phyloP scores from a whole-genome alignment of 176 grass and related monocot species.

The Typha latifolia region DNA sequence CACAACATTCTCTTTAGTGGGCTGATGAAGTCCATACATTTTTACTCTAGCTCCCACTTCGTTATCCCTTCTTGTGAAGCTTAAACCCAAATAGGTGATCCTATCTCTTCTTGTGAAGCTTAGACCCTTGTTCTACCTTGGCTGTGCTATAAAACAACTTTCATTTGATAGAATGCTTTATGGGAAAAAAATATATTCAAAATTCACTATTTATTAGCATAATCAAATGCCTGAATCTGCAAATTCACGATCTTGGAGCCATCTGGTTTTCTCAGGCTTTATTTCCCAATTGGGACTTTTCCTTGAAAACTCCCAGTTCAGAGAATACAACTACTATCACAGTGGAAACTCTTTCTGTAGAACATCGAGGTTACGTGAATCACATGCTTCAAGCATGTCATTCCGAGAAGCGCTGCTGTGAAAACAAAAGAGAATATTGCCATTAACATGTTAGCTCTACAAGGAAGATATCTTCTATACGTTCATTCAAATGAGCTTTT shows the following conservation, averaged over 20 bases:
- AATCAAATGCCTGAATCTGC: background rate
- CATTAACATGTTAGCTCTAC: conserved; percentile 5
- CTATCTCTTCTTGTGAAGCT: background rate
- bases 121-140: background rate
- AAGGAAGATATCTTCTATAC: background rate
- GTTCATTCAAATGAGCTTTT: background rate
- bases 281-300: background rate
- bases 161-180: background rate
- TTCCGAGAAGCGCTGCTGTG: conserved; percentile 62
- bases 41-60: background rate
- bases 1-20: background rate
- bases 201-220: background rate
- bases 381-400: conserved; percentile 89
- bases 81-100: too few species aligned
- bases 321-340: conserved; percentile 12
- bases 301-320: background rate
- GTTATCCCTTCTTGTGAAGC: background rate
- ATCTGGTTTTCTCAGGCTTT: background rate
- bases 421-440: conserved; percentile 3
- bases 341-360: conserved; percentile 98
- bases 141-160: background rate
- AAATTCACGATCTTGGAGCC: background rate
- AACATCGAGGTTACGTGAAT: conserved; percentile 74
- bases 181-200: background rate
- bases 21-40: background rate